Percentiles rank a stretch among this genome's conserved stretches.
phyloP scores from a whole-genome alignment of 129 eudicot species.

The Daucus carota region DNA sequence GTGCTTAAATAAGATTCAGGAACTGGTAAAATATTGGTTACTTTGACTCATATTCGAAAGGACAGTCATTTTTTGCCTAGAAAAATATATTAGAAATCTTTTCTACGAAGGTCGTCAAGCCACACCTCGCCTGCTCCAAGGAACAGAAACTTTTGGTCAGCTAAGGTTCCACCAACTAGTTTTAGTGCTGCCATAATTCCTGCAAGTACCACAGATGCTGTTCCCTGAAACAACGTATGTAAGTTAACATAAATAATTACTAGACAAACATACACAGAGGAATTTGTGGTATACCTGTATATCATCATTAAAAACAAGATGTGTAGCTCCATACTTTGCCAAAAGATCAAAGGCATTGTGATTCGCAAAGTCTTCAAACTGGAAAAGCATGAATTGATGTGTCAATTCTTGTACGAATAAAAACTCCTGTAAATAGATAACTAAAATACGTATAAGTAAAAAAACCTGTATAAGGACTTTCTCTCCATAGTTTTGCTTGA shows the following conservation, averaged over 20 bases:
- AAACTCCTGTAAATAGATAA: not conserved
- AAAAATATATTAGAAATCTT: not conserved
- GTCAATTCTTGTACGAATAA: not conserved
- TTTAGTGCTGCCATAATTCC: slow-evolving; percentile 79
- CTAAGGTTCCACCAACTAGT: slow-evolving; percentile 74
- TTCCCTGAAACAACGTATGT: slow-evolving; percentile 48
- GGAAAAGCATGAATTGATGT: slow-evolving; percentile 16
- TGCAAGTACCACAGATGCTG: slow-evolving; percentile 98
- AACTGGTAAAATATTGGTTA: no score
- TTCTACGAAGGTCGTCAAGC: not conserved
- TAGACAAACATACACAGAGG: not conserved
- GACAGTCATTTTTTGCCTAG: not conserved
- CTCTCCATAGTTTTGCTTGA: slow-evolving; percentile 92
- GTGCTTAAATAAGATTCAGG: no score
- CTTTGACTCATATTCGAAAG: not conserved
- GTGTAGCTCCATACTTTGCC: slow-evolving; percentile 82
- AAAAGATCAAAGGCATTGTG: slow-evolving; percentile 98
- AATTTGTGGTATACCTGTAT: slow-evolving; percentile 53
- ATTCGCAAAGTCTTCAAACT: slow-evolving; percentile 98
- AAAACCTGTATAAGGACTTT: slow-evolving; percentile 90
- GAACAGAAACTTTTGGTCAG: slow-evolving; percentile 72
- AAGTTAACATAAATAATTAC: not conserved
- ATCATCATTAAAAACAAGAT: slow-evolving; percentile 95
- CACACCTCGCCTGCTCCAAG: slow-evolving; percentile 98
- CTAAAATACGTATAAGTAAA: not conserved